Conservation (phyloP, 768 basidiomycete species). For the Coprinellus micaceus region DNA sequence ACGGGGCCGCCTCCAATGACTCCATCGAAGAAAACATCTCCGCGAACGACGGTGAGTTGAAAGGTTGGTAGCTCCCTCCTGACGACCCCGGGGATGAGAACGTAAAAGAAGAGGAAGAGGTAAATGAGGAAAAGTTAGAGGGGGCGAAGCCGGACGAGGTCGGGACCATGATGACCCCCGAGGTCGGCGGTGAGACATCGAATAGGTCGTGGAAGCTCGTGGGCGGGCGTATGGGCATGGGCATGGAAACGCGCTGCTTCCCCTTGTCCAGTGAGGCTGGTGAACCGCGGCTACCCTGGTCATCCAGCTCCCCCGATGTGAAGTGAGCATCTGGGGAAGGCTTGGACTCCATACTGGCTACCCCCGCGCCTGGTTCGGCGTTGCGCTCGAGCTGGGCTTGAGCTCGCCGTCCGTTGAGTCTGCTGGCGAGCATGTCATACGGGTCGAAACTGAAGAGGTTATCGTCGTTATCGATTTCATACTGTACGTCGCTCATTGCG, state of each 20-base stretch:
- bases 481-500: slow-evolving; percentile 29
- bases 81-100: slow-evolving; percentile 21
- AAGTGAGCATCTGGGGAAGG: slow-evolving; percentile 27
- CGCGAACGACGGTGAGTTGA: slow-evolving; percentile 13
- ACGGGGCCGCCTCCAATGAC: slow-evolving; percentile 10
- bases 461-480: slow-evolving; percentile 53
- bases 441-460: slow-evolving; percentile 31
- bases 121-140: slow-evolving; percentile 24
- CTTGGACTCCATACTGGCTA: slow-evolving; percentile 18
- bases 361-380: slow-evolving; percentile 1
- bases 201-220: slow-evolving; percentile 39
- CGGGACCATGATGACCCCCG: background rate
- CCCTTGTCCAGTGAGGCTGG: slow-evolving; percentile 39
- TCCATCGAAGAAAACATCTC: slow-evolving; percentile 13
- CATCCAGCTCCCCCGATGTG: slow-evolving; percentile 27
- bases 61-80: slow-evolving; percentile 16
- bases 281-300: slow-evolving; percentile 2
- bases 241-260: slow-evolving; percentile 46
- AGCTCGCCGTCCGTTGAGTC: background rate
- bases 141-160: slow-evolving; percentile 20
- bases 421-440: slow-evolving; percentile 6
- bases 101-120: slow-evolving; percentile 20
- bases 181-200: slow-evolving; percentile 26
- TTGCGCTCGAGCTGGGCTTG: background rate
- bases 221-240: slow-evolving; percentile 44